Conservation (phyloP, 75 land plant genomes). For the Sequoia sempervirens region DNA sequence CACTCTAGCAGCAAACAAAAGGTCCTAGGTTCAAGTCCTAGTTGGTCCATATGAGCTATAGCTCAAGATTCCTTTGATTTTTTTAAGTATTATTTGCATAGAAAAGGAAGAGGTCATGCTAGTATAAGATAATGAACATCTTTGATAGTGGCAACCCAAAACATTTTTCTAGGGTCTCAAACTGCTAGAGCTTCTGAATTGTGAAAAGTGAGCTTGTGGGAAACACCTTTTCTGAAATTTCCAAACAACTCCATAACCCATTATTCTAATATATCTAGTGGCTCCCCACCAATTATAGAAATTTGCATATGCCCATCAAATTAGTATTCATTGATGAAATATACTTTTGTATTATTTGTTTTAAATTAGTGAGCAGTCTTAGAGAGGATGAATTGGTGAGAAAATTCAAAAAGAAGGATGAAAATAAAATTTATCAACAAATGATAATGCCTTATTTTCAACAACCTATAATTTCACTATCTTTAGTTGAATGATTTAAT, state of each 20-base stretch:
- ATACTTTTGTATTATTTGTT: too few species aligned
- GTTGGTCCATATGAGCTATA: too few species aligned
- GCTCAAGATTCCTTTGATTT: background rate
- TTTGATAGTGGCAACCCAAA: slow-evolving; percentile 70
- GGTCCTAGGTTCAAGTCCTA: too few species aligned
- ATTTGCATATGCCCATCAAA: slow-evolving; percentile 81
- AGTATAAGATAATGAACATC: slow-evolving; percentile 70
- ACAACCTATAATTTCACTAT: too few species aligned
- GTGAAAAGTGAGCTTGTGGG: slow-evolving; percentile 10
- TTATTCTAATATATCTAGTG: slow-evolving; percentile 65
- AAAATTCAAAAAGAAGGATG: too few species aligned
- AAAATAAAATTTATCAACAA: too few species aligned
- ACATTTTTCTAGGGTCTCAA: slow-evolving; percentile 80
- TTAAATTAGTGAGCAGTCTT: too few species aligned
- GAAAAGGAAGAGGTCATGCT: slow-evolving; percentile 41
- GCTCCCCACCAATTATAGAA: slow-evolving; percentile 85
- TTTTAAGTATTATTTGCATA: background rate
- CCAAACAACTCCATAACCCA: slow-evolving; percentile 83
- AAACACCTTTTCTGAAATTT: slow-evolving; percentile 48
- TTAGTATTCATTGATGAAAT: slow-evolving; percentile 69
- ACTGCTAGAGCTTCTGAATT: slow-evolving; percentile 47
- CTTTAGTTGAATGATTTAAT: too few species aligned
- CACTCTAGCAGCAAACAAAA: too few species aligned
- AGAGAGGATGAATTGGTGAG: too few species aligned
- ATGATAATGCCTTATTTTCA: too few species aligned